These are phyloP conservation scores for Corchorus capsularis DNA, from an alignment of 345 rosid genomes.

Conservation along the genomic window DNA sequence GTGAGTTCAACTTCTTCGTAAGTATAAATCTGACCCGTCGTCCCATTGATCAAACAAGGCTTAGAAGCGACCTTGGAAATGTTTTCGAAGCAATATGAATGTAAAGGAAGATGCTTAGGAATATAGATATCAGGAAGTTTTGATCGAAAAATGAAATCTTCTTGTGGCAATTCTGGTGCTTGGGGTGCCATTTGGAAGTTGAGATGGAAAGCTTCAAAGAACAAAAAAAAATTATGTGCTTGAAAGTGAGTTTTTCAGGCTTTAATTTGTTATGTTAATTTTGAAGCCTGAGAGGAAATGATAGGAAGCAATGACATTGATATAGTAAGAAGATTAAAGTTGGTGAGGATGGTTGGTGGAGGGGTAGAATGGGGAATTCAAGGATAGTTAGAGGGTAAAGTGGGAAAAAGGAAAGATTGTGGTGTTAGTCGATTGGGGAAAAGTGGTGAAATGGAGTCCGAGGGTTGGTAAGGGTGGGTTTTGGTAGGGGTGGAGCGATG, in stretches of 20 bases:
- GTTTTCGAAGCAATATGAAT: slow-evolving; percentile 67
- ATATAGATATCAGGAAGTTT: slow-evolving; percentile 78
- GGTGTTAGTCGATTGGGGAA: neutral
- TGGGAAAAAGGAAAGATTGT: neutral
- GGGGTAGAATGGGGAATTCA: slow-evolving; percentile 7
- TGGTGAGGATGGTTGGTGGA: slow-evolving; percentile 29
- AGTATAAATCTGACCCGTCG: slow-evolving; percentile 58
- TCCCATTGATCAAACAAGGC: slow-evolving; percentile 76
- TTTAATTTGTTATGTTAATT: neutral
- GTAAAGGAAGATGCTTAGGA: slow-evolving; percentile 77
- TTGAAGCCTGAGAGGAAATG: slow-evolving; percentile 12
- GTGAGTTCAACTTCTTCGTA: slow-evolving; percentile 72
- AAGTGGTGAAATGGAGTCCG: neutral
- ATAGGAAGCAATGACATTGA: slow-evolving; percentile 11
- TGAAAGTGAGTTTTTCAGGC: neutral
- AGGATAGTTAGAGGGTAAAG: neutral
- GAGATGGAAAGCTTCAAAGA: neutral
- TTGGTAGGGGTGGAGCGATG: neutral
- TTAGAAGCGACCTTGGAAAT: slow-evolving; percentile 38
- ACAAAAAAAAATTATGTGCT: neutral
- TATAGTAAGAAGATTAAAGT: slow-evolving; percentile 23
- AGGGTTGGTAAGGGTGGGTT: slow-evolving; percentile 21
- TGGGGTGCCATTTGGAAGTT: slow-evolving; percentile 6
- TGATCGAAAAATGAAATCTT: slow-evolving; percentile 65
- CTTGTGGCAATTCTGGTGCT: slow-evolving; percentile 21